A percentile compares a stretch with the other conserved stretches of the same genome.
These are phyloP conservation scores for Alternaria alternata DNA, from an alignment of 2,329 filamentous ascomycete species.

Conservation along the genomic window DNA sequence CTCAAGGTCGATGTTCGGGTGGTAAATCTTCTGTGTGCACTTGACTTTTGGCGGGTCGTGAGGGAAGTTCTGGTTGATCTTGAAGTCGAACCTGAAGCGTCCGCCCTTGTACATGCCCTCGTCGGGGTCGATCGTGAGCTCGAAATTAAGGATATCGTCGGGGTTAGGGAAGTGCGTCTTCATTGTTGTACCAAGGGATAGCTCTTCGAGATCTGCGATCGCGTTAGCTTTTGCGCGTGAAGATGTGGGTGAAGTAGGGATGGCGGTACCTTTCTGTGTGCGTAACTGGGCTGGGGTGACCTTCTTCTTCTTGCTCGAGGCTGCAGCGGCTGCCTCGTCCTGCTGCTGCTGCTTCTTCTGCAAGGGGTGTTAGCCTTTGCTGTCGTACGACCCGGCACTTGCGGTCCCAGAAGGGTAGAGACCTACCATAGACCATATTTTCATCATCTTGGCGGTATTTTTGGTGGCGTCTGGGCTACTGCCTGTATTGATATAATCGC, in stretches of 20 bases:
- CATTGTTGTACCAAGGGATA: slow-evolving; percentile 82
- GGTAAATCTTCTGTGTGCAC: slow-evolving; percentile 98
- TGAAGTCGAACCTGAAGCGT: slow-evolving; percentile 87
- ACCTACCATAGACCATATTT: slow-evolving; percentile 98
- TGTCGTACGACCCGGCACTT: not conserved
- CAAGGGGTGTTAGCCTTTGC: slow-evolving; percentile 36
- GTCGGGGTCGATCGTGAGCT: slow-evolving; percentile 82
- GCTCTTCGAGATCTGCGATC: slow-evolving; percentile 75
- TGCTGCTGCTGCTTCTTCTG: slow-evolving; percentile 93
- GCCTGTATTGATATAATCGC: slow-evolving; percentile 20
- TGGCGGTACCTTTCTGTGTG: slow-evolving; percentile 85
- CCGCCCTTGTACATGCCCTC: slow-evolving; percentile 90
- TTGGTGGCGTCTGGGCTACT: slow-evolving; percentile 15
- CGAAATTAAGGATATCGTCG: slow-evolving; percentile 86
- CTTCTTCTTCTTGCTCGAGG: slow-evolving; percentile 93
- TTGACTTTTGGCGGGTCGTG: slow-evolving; percentile 98
- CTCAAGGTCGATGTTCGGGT: slow-evolving; percentile 97
- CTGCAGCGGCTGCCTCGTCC: slow-evolving; percentile 84
- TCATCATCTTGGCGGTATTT: slow-evolving; percentile 77
- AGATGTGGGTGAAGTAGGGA: not conserved
- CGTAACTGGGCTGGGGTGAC: slow-evolving; percentile 94
- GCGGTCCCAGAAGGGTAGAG: not conserved
- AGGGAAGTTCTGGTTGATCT: slow-evolving; percentile 93
- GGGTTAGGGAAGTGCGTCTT: slow-evolving; percentile 81
- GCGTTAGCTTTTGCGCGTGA: slow-evolving; percentile 17